Base-by-base conservation (phyloP, 306 rosid species). In the Biancaea sappan region DNA sequence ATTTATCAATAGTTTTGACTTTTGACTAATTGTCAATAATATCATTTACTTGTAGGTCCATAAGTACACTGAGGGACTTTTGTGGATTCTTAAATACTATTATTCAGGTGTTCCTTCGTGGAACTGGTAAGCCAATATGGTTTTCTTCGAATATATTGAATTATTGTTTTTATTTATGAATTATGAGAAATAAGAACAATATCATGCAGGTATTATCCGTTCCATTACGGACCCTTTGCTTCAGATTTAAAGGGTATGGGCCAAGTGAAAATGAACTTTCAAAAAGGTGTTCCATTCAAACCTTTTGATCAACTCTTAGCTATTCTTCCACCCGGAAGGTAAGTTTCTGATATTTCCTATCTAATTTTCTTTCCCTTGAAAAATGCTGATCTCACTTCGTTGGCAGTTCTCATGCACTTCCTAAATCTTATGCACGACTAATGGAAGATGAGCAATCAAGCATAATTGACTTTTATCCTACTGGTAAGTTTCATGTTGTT, bases 81-180 rank as follows among this genome's bases (percentile, higher is more conserved):
- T 80, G 38, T 87, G 92, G 95, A 82, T 83, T 54, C 81, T 85
- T 6, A 66, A 47, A 31, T 89, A 89, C 80, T 87, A 89, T 50
- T 87, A 63, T 80, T 81, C 90, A 0, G 87, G 58, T 3, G 87
- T 84, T 11, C 82, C 86, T 24, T 89, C 95, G 0, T 89, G 95
- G 95, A 72, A 84, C 19, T 89, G 95, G 92, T 83, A 77, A 69
- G 73, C n/a, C 25, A n/a, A n/a, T 40, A 15, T 21, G 43, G 1
- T 56, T 37, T 7, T 2, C 14, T 9, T 56, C 28, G n/a, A n/a
- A n/a, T 4, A 28, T 29, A 51, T 59, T 7, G 31, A 46, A 22
- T 22, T 40, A 5, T 48, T 31, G 7, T 6, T 63, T 62, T 15
- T 53, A 44, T 9, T 28, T 16, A 21, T 52, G 51, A 12, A 7